Evolutionary conservation across 345 rosid species (phyloP), one percentile per base, ranked within the genome.

Genomic region (Atalantia buxifolia): DNA sequence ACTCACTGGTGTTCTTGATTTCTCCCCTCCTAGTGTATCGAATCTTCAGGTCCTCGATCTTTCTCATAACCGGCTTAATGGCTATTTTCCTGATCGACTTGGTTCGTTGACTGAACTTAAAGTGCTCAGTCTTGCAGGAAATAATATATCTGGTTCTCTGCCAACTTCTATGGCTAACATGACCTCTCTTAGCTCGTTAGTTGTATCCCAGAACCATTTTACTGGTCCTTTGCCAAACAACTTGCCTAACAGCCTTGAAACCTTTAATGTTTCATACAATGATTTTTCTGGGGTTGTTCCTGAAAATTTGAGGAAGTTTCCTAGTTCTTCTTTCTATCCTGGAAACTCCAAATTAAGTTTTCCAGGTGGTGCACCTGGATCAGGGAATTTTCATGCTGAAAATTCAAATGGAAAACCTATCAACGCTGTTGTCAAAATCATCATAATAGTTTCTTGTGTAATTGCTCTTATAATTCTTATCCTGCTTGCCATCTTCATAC

Each of bases 241-340:
- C 78, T 82, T 94, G 82, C 85, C 98, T 35, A 81, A 50, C 61
- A 78, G 82, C 73, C 92, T 96, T 61, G 80, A 75, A 75, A 88
- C 84, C 80, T 90, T 96, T 77, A 96, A 94, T 81, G 97, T 85
- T 67, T 91, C 99, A 18, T 80, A 88, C 78, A 96, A 96, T 78
- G 92, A 94, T 86, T 90, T 96, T 63, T 92, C 97, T 74, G 99
- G 99, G 21, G 85, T 79, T 80, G 97, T 94, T 79, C 98, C 99
- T 45, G 97, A 91, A 83, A 94, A 83, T 80, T 83, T 96, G 81
- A 89, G 90, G 83, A 87, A 77, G 81, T 94, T 92, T 78, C 94
- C 95, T 60, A 79, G 77, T 25, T 86, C 97, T 80, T 91, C 97
- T n/a, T 96, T 94, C 84, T 88, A 77, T 78, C 98, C 99, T 71